Conservation (phyloP, 108 stramenopile species). For the Fragilaria crotonensis region DNA sequence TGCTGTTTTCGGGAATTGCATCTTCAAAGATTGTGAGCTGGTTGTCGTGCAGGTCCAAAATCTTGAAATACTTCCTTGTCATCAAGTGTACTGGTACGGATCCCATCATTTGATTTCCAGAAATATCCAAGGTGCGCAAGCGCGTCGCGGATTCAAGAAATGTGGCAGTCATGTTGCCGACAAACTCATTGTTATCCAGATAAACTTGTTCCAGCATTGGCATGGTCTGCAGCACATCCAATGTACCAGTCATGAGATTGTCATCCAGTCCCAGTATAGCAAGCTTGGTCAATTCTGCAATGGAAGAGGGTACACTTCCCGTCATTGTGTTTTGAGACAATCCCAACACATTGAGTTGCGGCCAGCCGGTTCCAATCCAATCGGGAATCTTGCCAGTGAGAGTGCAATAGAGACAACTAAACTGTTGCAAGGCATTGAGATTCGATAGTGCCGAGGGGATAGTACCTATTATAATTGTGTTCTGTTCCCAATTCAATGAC, state of each 20-base stretch:
- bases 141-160: background rate
- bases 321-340: background rate
- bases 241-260: background rate
- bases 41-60: slow-evolving; percentile 17
- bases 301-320: background rate
- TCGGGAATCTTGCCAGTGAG: background rate
- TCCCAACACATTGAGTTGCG: background rate
- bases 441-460: background rate
- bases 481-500: background rate
- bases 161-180: background rate
- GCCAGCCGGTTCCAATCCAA: background rate
- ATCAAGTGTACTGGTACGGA: slow-evolving; percentile 9
- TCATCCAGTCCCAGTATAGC: background rate
- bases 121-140: background rate
- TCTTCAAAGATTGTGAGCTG: slow-evolving; percentile 6
- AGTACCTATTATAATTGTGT: background rate
- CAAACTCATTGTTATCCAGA: background rate
- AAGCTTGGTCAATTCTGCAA: background rate
- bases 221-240: background rate
- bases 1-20: background rate
- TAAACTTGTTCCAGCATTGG: background rate
- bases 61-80: background rate
- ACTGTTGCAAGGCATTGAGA: background rate
- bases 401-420: background rate
- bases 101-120: background rate